These are phyloP conservation scores for Allantophomopsis lycopodina DNA, from an alignment of 2,329 filamentous ascomycete genomes.

Conservation along the genomic window DNA sequence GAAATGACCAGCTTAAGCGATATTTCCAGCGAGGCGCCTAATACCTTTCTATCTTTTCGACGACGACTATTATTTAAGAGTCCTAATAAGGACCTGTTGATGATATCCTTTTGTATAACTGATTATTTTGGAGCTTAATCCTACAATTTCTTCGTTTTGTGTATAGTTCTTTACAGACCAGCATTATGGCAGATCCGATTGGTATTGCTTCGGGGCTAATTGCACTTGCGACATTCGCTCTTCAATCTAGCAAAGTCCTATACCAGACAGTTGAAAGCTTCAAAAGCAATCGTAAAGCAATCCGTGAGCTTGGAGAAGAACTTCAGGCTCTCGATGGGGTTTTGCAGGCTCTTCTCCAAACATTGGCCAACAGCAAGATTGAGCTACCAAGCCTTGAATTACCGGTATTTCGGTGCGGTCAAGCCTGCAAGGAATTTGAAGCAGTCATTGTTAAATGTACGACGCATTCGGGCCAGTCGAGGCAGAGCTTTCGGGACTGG, in stretches of 20 bases:
- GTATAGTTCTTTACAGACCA: not conserved
- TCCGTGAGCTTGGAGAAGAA: constrained; percentile 27
- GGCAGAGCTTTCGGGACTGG: constrained; percentile 30
- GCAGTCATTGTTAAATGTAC: constrained; percentile 21
- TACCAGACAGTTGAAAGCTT: constrained; percentile 24
- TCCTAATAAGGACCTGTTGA: too few species aligned
- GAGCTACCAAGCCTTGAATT: constrained; percentile 19
- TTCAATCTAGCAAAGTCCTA: constrained; percentile 22
- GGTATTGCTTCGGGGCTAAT: constrained; percentile 23
- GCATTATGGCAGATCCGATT: constrained; percentile 23
- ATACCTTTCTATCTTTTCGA: too few species aligned
- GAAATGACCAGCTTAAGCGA: too few species aligned
- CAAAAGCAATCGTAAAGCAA: constrained; percentile 20
- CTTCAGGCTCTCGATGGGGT: constrained; percentile 23
- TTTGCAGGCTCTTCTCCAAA: constrained; percentile 19
- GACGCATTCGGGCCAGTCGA: constrained; percentile 18
- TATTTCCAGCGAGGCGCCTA: too few species aligned
- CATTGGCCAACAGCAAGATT: constrained; percentile 9
- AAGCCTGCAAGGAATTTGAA: constrained; percentile 27
- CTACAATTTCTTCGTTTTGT: not conserved
- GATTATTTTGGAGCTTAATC: too few species aligned
- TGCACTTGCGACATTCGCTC: constrained; percentile 22
- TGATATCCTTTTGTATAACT: too few species aligned
- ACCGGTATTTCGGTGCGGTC: constrained; percentile 25
- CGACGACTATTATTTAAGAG: too few species aligned